Base-by-base conservation (phyloP, 495 filamentous ascomycete genomes). In the Ramalina intermedia region DNA sequence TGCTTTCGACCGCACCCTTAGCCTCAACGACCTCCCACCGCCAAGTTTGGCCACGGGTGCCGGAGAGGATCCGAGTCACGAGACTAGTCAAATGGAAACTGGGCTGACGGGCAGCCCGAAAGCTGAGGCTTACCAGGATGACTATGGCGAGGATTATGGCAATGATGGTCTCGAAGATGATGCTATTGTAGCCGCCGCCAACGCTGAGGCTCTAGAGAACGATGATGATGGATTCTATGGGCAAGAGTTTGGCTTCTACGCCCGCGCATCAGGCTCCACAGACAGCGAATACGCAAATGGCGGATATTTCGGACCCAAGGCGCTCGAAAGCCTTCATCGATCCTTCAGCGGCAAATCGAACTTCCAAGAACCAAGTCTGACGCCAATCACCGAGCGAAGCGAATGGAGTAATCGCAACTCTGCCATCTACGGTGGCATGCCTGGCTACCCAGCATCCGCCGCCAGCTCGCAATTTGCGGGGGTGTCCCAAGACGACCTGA, bases 201-300 rank as follows among this genome's bases (percentile, higher is more conserved):
- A 98, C 55, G 90, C 90, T 6, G 87, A 89, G 57, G 91, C 84
- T 18, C 72, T 98, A 4, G 91, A 91, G 41, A 86, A 84, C 53
- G 91, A 98, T 55, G 79, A 80, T 14, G 90, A 94, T 43, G 90
- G 85, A 6, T 89, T 87, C 66, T 98, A 98, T 59, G 93, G 91
- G 3, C 82, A 88, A 54, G 91, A 98, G 61, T 98, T 98, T 55
- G 89, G 88, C n/a, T 98, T 98, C 65, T 96, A 91, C 60, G 86
- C 89, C 11, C 64, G 68, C 17, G 75, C 78, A n/a, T 71, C 79
- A 4, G 57, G 71, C 12, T 61, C 62, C 16, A 61, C 60, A 35
- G 60, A 58, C 16, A 61, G 65, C 8, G 64, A 83, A 39, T 82
- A 82, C 53, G 76, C 74, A 17, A 80, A 85, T 46, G 93, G 91